Conservation (phyloP, 441 rosid genomes). For the Cnidoscolus chayamansa region DNA sequence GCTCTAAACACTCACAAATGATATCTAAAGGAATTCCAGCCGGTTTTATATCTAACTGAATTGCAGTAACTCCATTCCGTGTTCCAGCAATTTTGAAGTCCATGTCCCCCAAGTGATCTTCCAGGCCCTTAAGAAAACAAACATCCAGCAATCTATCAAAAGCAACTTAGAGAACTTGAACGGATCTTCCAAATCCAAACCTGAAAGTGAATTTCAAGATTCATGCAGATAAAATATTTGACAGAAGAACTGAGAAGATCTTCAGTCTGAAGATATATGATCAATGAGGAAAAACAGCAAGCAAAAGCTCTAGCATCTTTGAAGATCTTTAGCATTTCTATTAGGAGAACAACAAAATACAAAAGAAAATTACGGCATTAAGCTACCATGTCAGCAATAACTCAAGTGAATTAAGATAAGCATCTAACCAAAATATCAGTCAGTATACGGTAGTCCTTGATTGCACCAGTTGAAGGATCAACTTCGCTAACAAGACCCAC, state of each 20-base stretch:
- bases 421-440: slow-evolving; percentile 88
- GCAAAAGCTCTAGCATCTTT: slow-evolving; percentile 1
- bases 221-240: slow-evolving; percentile 4
- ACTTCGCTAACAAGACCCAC: slow-evolving; percentile 89
- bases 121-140: slow-evolving; percentile 63
- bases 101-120: slow-evolving; percentile 99
- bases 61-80: slow-evolving; percentile 79
- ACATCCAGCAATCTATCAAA: slow-evolving; percentile 21
- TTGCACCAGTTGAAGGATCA: slow-evolving; percentile 69
- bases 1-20: slow-evolving; percentile 80
- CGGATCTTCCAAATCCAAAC: background rate
- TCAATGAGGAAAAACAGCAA: slow-evolving; percentile 7
- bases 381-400: slow-evolving; percentile 11
- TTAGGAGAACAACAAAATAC: background rate
- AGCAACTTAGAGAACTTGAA: slow-evolving; percentile 14
- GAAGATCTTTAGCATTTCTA: background rate
- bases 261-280: background rate
- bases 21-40: slow-evolving; percentile 96
- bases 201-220: background rate
- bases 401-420: slow-evolving; percentile 16
- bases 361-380: slow-evolving; percentile 9
- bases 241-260: background rate
- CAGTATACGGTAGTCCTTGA: slow-evolving; percentile 75
- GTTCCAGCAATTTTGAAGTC: slow-evolving; percentile 98
- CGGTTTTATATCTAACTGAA: slow-evolving; percentile 95